phyloP scores from a whole-genome alignment of 352 stramenopile species.

The Phytophthora constricta region DNA sequence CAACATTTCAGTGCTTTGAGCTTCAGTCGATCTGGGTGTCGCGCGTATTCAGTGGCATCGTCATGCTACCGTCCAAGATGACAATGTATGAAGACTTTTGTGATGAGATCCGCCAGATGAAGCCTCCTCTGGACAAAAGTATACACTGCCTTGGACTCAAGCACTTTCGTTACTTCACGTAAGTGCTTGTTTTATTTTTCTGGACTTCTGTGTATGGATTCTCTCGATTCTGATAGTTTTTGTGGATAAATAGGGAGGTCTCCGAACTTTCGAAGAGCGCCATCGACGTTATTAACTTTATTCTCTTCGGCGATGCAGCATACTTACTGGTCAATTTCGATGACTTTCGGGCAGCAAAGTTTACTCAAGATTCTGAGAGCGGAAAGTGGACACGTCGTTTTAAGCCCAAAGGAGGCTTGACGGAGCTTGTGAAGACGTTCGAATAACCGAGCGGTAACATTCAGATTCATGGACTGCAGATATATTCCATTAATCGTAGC shows the following conservation, averaged over 20 bases:
- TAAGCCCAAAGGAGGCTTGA: slow-evolving; percentile 8
- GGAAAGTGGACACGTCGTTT: slow-evolving; percentile 37
- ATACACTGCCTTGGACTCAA: slow-evolving; percentile 50
- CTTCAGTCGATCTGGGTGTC: slow-evolving; percentile 57
- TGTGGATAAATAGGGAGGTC: slow-evolving; percentile 22
- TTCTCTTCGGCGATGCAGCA: slow-evolving; percentile 15
- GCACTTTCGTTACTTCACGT: slow-evolving; percentile 39
- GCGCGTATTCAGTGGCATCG: slow-evolving; percentile 37
- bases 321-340: slow-evolving; percentile 16
- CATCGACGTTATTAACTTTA: slow-evolving; percentile 33
- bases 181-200: neutral
- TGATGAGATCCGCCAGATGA: slow-evolving; percentile 24
- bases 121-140: slow-evolving; percentile 35
- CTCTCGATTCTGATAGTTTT: neutral
- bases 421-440: slow-evolving; percentile 10
- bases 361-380: slow-evolving; percentile 33
- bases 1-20: slow-evolving; percentile 67
- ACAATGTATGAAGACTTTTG: slow-evolving; percentile 55
- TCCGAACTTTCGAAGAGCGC: slow-evolving; percentile 27
- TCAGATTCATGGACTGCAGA: neutral
- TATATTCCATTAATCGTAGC: neutral
- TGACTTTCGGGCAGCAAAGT: slow-evolving; percentile 59
- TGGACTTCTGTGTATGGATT: neutral
- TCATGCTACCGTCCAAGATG: slow-evolving; percentile 38
- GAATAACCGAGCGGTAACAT: neutral